These are phyloP conservation scores for Tetradesmus lagerheimii DNA, from an alignment of 139 green algal genomes.

Conservation along the genomic window DNA sequence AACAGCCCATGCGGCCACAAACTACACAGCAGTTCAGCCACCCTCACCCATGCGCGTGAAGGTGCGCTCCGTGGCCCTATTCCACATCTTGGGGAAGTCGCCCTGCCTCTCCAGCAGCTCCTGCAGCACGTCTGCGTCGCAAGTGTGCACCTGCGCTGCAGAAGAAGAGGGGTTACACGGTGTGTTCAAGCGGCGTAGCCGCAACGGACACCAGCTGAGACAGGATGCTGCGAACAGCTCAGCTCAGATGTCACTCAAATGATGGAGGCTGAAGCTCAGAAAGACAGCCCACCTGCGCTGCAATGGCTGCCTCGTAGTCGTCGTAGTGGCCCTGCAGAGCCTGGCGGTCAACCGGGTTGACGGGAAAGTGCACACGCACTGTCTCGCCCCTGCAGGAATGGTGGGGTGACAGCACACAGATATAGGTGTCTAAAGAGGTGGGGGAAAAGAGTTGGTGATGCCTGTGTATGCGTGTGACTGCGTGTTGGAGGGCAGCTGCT, in stretches of 20 bases:
- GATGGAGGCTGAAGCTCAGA: no score
- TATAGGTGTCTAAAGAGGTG: background rate
- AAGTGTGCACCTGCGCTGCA: no score
- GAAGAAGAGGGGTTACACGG: no score
- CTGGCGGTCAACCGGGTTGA: background rate
- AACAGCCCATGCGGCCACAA: no score
- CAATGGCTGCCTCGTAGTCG: background rate
- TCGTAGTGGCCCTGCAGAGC: background rate
- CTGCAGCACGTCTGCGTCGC: constrained; percentile 24
- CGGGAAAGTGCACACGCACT: background rate
- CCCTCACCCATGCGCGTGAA: background rate
- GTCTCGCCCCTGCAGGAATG: constrained; percentile 11
- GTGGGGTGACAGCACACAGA: background rate
- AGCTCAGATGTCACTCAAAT: no score
- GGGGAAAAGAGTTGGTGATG: background rate
- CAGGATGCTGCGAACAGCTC: no score
- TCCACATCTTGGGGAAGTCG: constrained; percentile 41
- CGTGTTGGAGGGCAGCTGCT: no score
- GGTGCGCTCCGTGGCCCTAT: background rate
- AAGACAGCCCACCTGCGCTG: no score
- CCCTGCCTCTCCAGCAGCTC: background rate
- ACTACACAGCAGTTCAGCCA: background rate
- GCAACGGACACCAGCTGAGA: no score
- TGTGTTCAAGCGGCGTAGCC: no score
- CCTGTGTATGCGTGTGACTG: no score